Conservation (phyloP, 2,329 filamentous ascomycete species). For the Xylariaceae sp. region DNA sequence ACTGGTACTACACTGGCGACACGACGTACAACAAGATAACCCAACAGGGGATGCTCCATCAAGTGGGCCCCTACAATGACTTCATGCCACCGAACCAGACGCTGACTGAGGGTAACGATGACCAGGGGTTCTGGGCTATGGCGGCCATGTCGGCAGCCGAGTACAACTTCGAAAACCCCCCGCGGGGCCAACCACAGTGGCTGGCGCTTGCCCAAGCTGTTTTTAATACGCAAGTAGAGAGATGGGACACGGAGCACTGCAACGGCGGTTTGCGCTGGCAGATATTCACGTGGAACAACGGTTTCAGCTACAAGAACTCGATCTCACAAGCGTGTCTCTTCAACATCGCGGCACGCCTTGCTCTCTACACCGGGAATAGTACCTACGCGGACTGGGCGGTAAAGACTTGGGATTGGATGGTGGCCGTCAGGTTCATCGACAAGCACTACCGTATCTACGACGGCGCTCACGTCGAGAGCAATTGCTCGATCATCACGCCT, state of each 20-base stretch:
- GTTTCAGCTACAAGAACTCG: conserved; percentile 71
- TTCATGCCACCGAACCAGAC: conserved; percentile 75
- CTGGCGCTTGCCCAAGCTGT: conserved; percentile 70
- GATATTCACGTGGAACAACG: conserved; percentile 76
- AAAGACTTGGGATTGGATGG: conserved; percentile 66
- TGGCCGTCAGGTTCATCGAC: conserved; percentile 51
- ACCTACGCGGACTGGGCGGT: conserved; percentile 77
- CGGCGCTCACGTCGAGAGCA: conserved; percentile 50
- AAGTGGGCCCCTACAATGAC: conserved; percentile 66
- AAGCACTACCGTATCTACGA: conserved; percentile 57
- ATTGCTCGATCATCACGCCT: conserved; percentile 53
- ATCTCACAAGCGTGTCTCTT: conserved; percentile 61
- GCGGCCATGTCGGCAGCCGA: conserved; percentile 67
- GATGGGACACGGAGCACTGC: conserved; percentile 67
- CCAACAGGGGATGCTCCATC: conserved; percentile 63
- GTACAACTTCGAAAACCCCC: conserved; percentile 59
- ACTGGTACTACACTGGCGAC: conserved; percentile 80
- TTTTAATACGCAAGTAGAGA: conserved; percentile 70
- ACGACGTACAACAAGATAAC: conserved; percentile 63
- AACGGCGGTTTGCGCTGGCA: conserved; percentile 79
- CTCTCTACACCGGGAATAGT: conserved; percentile 69
- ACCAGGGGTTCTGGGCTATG: conserved; percentile 70
- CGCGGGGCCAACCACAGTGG: conserved; percentile 55
- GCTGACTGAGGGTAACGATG: conserved; percentile 64
- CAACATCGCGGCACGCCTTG: conserved; percentile 60